Evolutionary conservation across 2,329 filamentous ascomycete genomes (phyloP).

Genomic region (Calonectria henricotiae): DNA sequence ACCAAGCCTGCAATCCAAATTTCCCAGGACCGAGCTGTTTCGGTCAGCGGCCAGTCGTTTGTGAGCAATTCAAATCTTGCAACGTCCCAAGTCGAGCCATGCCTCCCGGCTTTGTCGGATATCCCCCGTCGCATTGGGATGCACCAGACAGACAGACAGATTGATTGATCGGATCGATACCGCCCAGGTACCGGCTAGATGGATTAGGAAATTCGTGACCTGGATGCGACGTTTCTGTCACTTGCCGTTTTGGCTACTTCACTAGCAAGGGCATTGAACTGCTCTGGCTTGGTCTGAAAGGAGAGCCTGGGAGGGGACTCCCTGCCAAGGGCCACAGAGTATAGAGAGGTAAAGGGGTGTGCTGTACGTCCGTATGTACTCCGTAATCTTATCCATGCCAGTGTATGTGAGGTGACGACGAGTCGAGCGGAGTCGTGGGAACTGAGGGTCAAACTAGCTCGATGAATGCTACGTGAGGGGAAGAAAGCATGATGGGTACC

Average conservation of each 20-base stretch:
- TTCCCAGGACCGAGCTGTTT: slow-evolving; percentile 27
- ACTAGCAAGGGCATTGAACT: slow-evolving; percentile 31
- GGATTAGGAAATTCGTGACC: slow-evolving; percentile 39
- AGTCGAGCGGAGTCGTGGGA: slow-evolving; percentile 9
- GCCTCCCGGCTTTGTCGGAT: slow-evolving; percentile 34
- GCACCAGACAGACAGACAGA: slow-evolving; percentile 41
- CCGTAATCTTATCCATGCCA: slow-evolving; percentile 24
- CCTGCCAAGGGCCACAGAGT: not conserved
- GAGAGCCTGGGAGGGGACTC: slow-evolving; percentile 3
- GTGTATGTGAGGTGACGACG: slow-evolving; percentile 7
- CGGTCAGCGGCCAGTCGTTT: slow-evolving; percentile 25
- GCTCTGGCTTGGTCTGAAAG: slow-evolving; percentile 19
- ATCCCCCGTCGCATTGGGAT: slow-evolving; percentile 27
- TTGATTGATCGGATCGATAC: slow-evolving; percentile 43
- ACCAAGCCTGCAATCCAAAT: slow-evolving; percentile 12
- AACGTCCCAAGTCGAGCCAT: slow-evolving; percentile 30
- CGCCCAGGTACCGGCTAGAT: slow-evolving; percentile 35
- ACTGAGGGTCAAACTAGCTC: slow-evolving; percentile 29
- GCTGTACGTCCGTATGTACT: slow-evolving; percentile 15
- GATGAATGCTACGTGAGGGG: slow-evolving; percentile 5
- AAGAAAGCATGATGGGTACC: not conserved
- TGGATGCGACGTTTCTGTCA: slow-evolving; percentile 33
- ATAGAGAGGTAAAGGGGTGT: slow-evolving; percentile 7
- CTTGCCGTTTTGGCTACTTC: slow-evolving; percentile 26
- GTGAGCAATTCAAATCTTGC: slow-evolving; percentile 3